Evolutionary conservation across 352 stramenopile genomes (phyloP).

Genomic region (Phytophthora idaei): DNA sequence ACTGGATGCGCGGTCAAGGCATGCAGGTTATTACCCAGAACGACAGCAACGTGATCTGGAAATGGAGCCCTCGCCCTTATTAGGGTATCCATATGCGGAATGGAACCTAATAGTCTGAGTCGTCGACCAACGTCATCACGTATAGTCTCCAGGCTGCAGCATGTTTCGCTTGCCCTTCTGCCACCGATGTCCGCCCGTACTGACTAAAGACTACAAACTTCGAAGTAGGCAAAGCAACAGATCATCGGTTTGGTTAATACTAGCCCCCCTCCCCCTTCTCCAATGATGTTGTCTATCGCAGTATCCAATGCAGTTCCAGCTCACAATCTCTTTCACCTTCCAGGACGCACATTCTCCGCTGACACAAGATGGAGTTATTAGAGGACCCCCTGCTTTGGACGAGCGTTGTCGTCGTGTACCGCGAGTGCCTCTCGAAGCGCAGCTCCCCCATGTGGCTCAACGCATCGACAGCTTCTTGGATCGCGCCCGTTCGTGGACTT

Average conservation of each 20-base stretch:
- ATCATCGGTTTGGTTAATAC: neutral
- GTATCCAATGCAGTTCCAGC: conserved; percentile 6
- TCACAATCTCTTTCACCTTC: conserved; percentile 27
- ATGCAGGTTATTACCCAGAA: conserved; percentile 18
- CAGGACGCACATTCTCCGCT: neutral
- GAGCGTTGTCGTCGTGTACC: conserved; percentile 25
- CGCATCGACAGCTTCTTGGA: conserved; percentile 21
- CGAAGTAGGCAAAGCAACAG: conserved; percentile 7
- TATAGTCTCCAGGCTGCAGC: too few species aligned
- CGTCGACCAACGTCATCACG: too few species aligned
- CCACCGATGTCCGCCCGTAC: conserved; percentile 5
- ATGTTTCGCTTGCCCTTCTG: neutral
- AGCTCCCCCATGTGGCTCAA: conserved; percentile 22
- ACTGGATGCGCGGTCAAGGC: conserved; percentile 23
- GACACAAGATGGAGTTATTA: conserved; percentile 1
- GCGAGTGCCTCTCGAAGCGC: conserved; percentile 19
- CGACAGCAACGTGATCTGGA: conserved; percentile 8
- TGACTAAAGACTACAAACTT: conserved; percentile 2
- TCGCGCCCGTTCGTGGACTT: conserved; percentile 3
- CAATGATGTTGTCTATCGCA: conserved; percentile 12
- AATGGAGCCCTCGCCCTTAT: conserved; percentile 8
- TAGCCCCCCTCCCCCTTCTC: neutral
- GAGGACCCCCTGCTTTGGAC: conserved; percentile 16
- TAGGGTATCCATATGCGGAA: too few species aligned
- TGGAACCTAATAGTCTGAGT: too few species aligned